Evolutionary conservation across 257 asterid species (phyloP).

Genomic region (Nicotiana benthamiana): DNA sequence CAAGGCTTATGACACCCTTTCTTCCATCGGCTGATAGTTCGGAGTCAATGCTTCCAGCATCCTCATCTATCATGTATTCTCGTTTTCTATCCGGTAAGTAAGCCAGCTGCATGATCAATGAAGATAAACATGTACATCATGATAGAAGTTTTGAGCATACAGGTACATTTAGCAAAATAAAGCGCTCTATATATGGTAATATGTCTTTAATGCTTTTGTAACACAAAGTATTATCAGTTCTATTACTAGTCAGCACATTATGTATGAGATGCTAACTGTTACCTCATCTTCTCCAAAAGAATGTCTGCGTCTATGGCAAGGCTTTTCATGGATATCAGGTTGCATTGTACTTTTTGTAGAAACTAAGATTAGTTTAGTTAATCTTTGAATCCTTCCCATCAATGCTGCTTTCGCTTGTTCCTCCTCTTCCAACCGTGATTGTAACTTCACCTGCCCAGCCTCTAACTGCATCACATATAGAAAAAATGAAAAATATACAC

Average conservation of each 20-base stretch:
- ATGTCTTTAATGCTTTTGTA: not conserved
- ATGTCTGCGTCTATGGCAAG: conserved; percentile 62
- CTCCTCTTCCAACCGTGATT: conserved; percentile 84
- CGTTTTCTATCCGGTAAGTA: conserved; percentile 83
- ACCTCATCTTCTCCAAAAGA: conserved; percentile 94
- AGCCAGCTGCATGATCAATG: conserved; percentile 55
- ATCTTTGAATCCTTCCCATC: conserved; percentile 85
- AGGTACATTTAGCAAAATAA: not conserved
- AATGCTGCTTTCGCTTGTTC: conserved; percentile 87
- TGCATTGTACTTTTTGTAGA: conserved; percentile 61
- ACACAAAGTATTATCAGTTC: conserved; percentile 2
- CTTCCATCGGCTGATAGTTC: conserved; percentile 49
- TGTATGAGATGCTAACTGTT: not conserved
- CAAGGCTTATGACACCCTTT: conserved; percentile 42
- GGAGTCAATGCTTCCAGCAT: conserved; percentile 52
- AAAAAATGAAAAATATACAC: conserved; percentile 9
- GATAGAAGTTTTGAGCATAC: not conserved
- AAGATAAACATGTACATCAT: conserved; percentile 10
- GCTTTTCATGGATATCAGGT: conserved; percentile 35
- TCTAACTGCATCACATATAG: conserved; percentile 48
- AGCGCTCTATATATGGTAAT: not conserved
- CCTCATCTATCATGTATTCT: conserved; percentile 49
- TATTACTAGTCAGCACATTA: not conserved
- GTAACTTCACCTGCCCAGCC: conserved; percentile 78
- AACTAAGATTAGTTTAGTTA: conserved; percentile 76